These are phyloP conservation scores for Ascosphaera aggregata DNA, from an alignment of 2,329 filamentous ascomycete species.

Conservation along the genomic window DNA sequence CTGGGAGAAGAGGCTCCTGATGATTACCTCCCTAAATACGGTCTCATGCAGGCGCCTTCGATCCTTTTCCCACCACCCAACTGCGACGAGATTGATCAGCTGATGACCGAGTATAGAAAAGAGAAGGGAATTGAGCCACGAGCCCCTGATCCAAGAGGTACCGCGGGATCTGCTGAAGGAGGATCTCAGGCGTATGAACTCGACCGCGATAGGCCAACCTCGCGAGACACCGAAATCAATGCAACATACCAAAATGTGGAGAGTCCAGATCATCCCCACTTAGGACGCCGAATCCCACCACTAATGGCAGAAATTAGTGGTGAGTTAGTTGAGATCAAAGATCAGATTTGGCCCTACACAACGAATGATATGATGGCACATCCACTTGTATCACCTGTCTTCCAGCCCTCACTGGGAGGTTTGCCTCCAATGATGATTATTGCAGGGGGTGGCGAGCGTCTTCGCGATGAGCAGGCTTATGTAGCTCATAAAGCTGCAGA, in stretches of 20 bases:
- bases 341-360: conserved; percentile 77
- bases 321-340: conserved; percentile 48
- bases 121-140: conserved; percentile 7
- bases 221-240: conserved; percentile 8
- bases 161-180: conserved; percentile 11
- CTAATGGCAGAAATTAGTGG: conserved; percentile 50
- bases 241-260: background rate
- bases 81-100: conserved; percentile 39
- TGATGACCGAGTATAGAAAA: conserved; percentile 10
- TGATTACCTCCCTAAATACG: conserved; percentile 73
- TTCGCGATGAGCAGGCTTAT: conserved; percentile 89
- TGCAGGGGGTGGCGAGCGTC: conserved; percentile 65
- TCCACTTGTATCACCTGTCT: conserved; percentile 68
- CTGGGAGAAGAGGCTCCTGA: conserved; percentile 46
- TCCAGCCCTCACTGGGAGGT: conserved; percentile 75
- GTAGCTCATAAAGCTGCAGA: conserved; percentile 85
- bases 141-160: conserved; percentile 5
- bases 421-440: conserved; percentile 72
- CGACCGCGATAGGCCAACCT: conserved; percentile 7
- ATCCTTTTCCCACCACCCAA: conserved; percentile 83
- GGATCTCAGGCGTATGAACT: conserved; percentile 3
- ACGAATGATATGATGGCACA: conserved; percentile 70
- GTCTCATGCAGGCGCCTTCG: conserved; percentile 80
- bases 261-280: background rate
- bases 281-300: conserved; percentile 4